These are phyloP conservation scores for Xylaria sp. DNA, from an alignment of 2,329 filamentous ascomycete species.

Conservation along the genomic window DNA sequence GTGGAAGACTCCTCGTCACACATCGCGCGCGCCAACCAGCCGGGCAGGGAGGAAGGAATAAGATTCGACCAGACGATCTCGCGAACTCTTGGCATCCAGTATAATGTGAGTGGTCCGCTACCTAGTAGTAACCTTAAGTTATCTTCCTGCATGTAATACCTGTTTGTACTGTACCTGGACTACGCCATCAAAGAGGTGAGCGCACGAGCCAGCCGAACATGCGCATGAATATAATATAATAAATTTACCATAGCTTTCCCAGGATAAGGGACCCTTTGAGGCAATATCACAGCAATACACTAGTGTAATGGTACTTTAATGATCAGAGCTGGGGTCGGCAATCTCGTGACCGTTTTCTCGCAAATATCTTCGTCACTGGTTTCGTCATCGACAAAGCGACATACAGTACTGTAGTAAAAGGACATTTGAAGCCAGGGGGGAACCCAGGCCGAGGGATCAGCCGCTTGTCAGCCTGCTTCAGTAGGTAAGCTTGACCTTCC, in stretches of 20 bases:
- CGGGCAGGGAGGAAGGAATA: background rate
- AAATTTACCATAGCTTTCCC: background rate
- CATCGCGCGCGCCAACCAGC: constrained; percentile 9
- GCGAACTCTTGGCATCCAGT: background rate
- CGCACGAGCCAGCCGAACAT: constrained; percentile 1
- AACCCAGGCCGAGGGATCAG: constrained; percentile 23
- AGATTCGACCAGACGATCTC: background rate
- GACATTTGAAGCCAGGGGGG: background rate
- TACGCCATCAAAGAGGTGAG: background rate
- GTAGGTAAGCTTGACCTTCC: constrained; percentile 16
- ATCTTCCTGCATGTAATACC: constrained; percentile 3
- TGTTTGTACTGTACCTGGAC: background rate
- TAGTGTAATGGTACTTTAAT: too few relatives aligned
- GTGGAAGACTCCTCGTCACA: background rate
- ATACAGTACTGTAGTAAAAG: background rate
- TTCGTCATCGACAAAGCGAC: constrained; percentile 16
- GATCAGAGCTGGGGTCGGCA: constrained; percentile 8
- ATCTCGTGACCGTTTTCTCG: background rate
- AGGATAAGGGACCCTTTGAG: background rate
- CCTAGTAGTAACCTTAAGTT: too few relatives aligned
- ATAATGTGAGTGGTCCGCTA: too few relatives aligned
- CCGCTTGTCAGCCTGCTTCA: constrained; percentile 19
- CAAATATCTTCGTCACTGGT: constrained; percentile 7
- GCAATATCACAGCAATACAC: background rate
- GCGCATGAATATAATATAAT: background rate